Evolutionary conservation across 768 basidiomycete species (phyloP), one percentile per base, ranked within the genome.

Genomic region (Asterophora lycoperdoides): DNA sequence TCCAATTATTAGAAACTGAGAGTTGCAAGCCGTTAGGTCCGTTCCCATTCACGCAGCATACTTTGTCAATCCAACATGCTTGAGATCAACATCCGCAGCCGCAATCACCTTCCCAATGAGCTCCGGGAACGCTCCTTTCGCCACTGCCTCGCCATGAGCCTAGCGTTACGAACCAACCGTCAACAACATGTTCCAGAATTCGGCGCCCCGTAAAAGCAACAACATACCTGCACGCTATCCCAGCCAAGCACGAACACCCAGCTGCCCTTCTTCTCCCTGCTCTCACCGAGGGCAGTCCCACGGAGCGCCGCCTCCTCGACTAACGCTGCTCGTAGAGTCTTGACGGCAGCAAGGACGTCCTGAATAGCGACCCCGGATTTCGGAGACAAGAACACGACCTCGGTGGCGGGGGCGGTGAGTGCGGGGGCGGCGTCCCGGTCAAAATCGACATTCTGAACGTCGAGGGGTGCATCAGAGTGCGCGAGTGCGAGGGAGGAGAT

Each of bases 171-270:
- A 19, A 13, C 9, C 19, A 17, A 5, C 11, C 6, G n/a, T 20
- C 15, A 41, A 9, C 13, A n/a, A n/a, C 19, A 35, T 8, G 23
- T n/a, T n/a, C n/a, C n/a, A n/a, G n/a, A n/a, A 6, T 23, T 23
- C 23, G 3, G 23, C 6, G 23, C 23, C 23, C 23, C n/a, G 8
- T 7, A 17, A 23, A 37, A 17, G 1, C 7, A 20, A 13, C 3
- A 1, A 38, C 46, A 32, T 39, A 56, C 55, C 51, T 53, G 32
- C 14, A 53, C 37, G 38, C 45, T 53, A 18, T 53, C 52, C 55
- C 55, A 56, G 5, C 55, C 51, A 5, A 53, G 4, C 4, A 46
- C 41, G 11, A 50, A 3, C 13, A 53, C 35, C 14, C n/a, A 30
- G 8, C 19, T 47, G 13, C 42, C 51, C 29, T 50, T 50, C 7